phyloP scores from a whole-genome alignment of 2,329 filamentous ascomycete genomes.

The Trichophyton verrucosum region DNA sequence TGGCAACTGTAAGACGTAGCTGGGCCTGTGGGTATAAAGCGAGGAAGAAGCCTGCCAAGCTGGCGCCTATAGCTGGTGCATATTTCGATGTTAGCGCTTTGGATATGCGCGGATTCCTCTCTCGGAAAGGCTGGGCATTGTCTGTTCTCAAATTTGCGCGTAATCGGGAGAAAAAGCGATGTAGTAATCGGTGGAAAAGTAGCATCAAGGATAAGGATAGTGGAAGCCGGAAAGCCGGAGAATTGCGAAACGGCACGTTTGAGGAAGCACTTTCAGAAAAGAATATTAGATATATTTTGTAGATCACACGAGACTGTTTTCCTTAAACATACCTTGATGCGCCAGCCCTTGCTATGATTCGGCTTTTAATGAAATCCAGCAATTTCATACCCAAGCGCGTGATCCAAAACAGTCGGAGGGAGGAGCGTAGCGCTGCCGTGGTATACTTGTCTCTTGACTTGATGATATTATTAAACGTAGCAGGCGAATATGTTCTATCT shows the following conservation, averaged over 20 bases:
- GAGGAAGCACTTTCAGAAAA: constrained; percentile 19
- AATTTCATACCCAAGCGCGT: constrained; percentile 50
- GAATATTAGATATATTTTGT: neutral
- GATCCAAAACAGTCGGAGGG: constrained; percentile 56
- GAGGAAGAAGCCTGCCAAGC: constrained; percentile 70
- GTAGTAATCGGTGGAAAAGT: constrained; percentile 75
- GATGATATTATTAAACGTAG: constrained; percentile 40
- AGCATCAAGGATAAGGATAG: constrained; percentile 74
- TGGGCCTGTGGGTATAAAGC: constrained; percentile 61
- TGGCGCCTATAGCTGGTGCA: constrained; percentile 81
- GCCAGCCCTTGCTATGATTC: neutral
- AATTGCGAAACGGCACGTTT: constrained; percentile 37
- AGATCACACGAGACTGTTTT: neutral
- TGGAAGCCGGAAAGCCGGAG: constrained; percentile 62
- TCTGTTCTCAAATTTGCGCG: constrained; percentile 66
- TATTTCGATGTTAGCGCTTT: constrained; percentile 66
- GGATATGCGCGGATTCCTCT: constrained; percentile 66
- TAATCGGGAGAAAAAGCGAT: constrained; percentile 75
- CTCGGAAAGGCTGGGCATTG: constrained; percentile 67
- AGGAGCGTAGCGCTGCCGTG: constrained; percentile 56
- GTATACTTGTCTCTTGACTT: constrained; percentile 53
- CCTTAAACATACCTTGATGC: neutral
- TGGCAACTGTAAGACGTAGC: constrained; percentile 64
- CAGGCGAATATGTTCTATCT: constrained; percentile 40
- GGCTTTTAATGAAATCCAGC: neutral